phyloP scores from a whole-genome alignment of 75 land plant species.

The Picea glauca region DNA sequence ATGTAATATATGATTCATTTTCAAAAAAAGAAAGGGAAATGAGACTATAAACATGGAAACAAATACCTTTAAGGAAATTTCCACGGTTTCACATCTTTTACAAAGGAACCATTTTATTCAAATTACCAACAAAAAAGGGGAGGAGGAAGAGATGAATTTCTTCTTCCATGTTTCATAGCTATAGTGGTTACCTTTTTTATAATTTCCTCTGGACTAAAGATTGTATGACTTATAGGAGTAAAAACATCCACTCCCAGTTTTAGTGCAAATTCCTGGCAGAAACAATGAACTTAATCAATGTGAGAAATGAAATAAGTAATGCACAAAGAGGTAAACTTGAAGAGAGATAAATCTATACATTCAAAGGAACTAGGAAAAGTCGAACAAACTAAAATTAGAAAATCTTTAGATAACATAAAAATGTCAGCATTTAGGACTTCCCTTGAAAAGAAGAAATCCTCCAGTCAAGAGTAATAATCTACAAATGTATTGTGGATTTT shows the following conservation, averaged over 20 bases:
- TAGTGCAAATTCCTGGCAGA: constrained; percentile 57
- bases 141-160: background rate
- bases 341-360: background rate
- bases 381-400: background rate
- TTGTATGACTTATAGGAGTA: constrained; percentile 86
- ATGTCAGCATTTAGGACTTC: too few species aligned
- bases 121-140: background rate
- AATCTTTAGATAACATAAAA: background rate
- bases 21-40: background rate
- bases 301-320: background rate
- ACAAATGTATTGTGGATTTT: background rate
- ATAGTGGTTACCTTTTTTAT: constrained; percentile 57
- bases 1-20: too few species aligned
- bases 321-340: background rate
- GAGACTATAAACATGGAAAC: background rate
- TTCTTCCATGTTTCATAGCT: background rate
- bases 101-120: background rate
- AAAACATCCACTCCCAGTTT: constrained; percentile 63
- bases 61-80: background rate
- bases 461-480: too few species aligned
- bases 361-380: background rate
- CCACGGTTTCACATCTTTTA: background rate
- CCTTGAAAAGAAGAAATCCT: too few species aligned
- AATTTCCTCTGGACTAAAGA: constrained; percentile 72
- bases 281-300: background rate